Conservation (phyloP, 306 rosid species). For the Dryas alaskensis region DNA sequence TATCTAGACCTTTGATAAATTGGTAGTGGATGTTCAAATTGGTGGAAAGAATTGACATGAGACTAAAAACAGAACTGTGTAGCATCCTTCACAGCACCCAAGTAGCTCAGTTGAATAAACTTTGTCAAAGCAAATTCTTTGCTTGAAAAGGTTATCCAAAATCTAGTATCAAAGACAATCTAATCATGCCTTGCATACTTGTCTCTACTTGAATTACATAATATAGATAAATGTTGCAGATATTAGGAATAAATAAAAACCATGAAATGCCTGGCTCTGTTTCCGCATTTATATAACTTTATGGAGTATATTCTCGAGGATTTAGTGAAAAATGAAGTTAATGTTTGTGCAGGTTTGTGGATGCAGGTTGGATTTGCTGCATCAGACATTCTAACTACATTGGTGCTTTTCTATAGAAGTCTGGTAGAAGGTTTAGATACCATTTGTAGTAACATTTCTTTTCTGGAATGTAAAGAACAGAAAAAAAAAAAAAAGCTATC, state of each 20-base stretch:
- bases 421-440: conserved; percentile 17
- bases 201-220: background rate
- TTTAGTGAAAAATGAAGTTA: background rate
- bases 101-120: background rate
- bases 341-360: conserved; percentile 27
- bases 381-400: conserved; percentile 3
- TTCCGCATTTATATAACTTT: background rate
- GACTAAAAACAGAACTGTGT: background rate
- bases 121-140: background rate
- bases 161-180: background rate
- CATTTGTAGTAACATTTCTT: conserved; percentile 1
- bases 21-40: no score
- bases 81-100: background rate
- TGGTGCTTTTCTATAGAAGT: background rate
- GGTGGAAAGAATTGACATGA: no score
- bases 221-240: background rate
- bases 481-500: background rate
- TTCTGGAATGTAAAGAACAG: background rate
- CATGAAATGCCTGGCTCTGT: conserved; percentile 1
- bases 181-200: background rate
- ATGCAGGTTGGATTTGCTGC: conserved; percentile 18
- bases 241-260: conserved; percentile 1
- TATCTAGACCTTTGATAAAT: no score
- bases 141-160: background rate
- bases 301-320: background rate